phyloP scores from a whole-genome alignment of 176 grass and related monocot species.

The Pontederia paniculata region DNA sequence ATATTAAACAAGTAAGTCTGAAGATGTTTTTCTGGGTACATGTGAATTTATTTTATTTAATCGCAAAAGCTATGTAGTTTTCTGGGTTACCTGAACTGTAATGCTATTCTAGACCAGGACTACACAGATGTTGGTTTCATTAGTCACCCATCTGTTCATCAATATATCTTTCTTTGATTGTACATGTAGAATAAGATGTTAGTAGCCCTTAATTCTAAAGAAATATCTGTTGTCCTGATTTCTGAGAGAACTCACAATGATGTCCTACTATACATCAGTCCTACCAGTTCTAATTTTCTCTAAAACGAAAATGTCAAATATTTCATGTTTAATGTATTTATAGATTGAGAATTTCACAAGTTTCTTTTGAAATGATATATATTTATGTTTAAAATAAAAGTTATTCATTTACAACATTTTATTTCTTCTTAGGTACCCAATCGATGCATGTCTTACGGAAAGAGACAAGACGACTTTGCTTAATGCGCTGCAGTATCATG shows the following conservation, averaged over 20 bases:
- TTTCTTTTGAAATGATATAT: slow-evolving; percentile 1
- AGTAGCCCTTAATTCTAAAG: too few species aligned
- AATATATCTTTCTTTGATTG: not conserved
- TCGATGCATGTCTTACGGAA: slow-evolving; percentile 34
- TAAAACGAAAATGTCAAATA: too few species aligned
- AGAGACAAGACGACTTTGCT: slow-evolving; percentile 42
- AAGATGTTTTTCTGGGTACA: not conserved
- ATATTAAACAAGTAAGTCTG: slow-evolving; percentile 68
- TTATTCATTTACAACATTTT: slow-evolving; percentile 16
- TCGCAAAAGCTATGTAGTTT: not conserved
- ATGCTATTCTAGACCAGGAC: too few species aligned
- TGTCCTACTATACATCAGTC: too few species aligned
- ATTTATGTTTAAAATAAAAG: slow-evolving; percentile 13
- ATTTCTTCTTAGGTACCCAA: slow-evolving; percentile 48
- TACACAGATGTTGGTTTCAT: too few species aligned
- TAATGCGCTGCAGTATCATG: slow-evolving; percentile 59
- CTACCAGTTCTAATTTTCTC: too few species aligned
- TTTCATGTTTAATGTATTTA: too few species aligned
- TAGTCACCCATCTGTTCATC: too few species aligned
- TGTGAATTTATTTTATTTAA: not conserved
- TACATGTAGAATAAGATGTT: not conserved
- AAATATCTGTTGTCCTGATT: too few species aligned
- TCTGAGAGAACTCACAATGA: too few species aligned
- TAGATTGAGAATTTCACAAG: too few species aligned
- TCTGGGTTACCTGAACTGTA: not conserved